Base-by-base conservation (phyloP, 495 filamentous ascomycete genomes). In the Penicillium cataractarum region DNA sequence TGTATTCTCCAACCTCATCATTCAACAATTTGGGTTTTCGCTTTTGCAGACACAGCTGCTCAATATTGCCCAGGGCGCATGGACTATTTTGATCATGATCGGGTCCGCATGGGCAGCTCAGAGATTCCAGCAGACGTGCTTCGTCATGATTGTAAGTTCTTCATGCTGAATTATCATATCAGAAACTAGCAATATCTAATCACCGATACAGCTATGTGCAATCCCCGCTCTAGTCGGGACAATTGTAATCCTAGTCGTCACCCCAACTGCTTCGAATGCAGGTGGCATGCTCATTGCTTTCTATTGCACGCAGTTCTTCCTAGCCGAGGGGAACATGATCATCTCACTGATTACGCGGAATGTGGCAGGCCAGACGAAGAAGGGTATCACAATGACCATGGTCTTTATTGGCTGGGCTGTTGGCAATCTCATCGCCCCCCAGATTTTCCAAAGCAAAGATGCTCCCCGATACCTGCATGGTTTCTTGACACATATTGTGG, bases 291-390 rank as follows among this genome's bases (percentile, higher is more conserved):
- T 73, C 31, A 63, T 71, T 39, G 66, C 64, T 12, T 68, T 69
- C 62, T 71, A 71, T 58, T 68, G 65, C 63, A 71, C 69, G 17
- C 69, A 66, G 22, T 69, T 63, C 37, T 60, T 71, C 61, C 60
- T 59, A 0, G 66, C 66, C 4, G 57, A 66, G 50, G 64, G 67
- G 19, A 68, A 70, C 55, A 57, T 71, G 55, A 63, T 68, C 13
- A 65, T 86, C 22, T 80, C 79, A 4, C 70, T 86, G 9, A 81
- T 86, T 39, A 78, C 76, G 0, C 80, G 78, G 26, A 88, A 89
- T 51, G 76, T 87, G 3, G 83, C 83, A 1, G 86, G 86, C 8
- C 87, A 86, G 69, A 86, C 86, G 2, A 89, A 89, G 72, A 88
- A 88, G 57, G 67, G 72, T 7, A 64, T 73, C 5, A 71, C 74